A percentile compares a stretch with the other conserved stretches of the same genome.
phyloP scores from a whole-genome alignment of 108 stramenopile genomes.

The Bacterosira constricta region DNA sequence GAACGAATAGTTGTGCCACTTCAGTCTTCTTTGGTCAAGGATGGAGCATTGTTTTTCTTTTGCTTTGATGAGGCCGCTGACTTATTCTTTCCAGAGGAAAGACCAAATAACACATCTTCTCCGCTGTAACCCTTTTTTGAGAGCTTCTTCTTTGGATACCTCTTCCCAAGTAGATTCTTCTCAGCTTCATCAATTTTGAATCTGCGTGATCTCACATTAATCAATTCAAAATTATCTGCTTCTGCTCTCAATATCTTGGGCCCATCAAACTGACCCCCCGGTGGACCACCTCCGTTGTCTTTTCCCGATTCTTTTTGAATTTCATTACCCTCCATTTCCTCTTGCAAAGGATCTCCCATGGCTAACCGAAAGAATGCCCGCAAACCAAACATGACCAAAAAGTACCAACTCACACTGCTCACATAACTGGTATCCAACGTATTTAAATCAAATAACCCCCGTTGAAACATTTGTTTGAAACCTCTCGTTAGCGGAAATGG shows the following conservation, averaged over 20 bases:
- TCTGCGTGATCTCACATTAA: constrained; percentile 63
- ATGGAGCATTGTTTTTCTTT: constrained; percentile 24
- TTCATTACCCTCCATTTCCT: constrained; percentile 61
- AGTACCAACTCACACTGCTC: constrained; percentile 92
- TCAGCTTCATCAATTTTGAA: constrained; percentile 74
- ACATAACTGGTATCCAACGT: constrained; percentile 96
- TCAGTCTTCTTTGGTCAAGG: neutral
- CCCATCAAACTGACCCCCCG: constrained; percentile 72
- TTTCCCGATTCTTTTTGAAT: constrained; percentile 59
- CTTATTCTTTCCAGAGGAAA: constrained; percentile 11
- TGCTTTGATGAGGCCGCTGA: constrained; percentile 2
- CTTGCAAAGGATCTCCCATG: constrained; percentile 84
- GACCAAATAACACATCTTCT: constrained; percentile 46
- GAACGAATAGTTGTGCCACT: too few relatives aligned
- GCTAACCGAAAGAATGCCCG: constrained; percentile 90
- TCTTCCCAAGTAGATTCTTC: constrained; percentile 69
- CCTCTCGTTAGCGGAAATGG: constrained; percentile 94
- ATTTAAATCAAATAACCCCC: constrained; percentile 86
- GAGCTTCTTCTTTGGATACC: constrained; percentile 70
- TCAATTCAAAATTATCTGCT: constrained; percentile 88
- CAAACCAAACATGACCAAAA: constrained; percentile 97
- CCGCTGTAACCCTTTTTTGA: constrained; percentile 1
- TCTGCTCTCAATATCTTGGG: constrained; percentile 61
- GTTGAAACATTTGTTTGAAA: constrained; percentile 98
- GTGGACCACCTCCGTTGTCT: constrained; percentile 28